phyloP scores from a whole-genome alignment of 2,329 filamentous ascomycete species.

The Colletotrichum lentis region DNA sequence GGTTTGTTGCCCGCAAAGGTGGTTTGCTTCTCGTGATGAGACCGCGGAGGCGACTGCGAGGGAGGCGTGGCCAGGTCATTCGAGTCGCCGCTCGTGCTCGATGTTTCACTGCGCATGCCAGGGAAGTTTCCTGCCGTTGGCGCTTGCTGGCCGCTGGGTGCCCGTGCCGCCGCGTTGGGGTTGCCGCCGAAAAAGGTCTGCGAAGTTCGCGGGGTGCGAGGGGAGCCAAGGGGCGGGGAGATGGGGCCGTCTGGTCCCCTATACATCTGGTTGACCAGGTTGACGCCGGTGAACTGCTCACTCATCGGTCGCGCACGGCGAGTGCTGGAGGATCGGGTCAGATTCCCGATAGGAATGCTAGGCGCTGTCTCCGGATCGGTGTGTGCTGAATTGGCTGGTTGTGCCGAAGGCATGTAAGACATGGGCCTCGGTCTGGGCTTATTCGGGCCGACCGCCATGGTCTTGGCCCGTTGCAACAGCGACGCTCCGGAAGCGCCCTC shows the following conservation, averaged over 20 bases:
- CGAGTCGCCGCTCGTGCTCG: conserved; percentile 73
- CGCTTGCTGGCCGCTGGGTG: conserved; percentile 59
- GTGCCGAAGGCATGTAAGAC: conserved; percentile 60
- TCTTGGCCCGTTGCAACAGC: conserved; percentile 68
- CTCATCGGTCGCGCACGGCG: conserved; percentile 67
- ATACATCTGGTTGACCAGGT: conserved; percentile 90
- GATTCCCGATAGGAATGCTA: conserved; percentile 73
- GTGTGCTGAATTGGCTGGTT: conserved; percentile 52
- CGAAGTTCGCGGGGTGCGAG: conserved; percentile 68
- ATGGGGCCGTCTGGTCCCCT: conserved; percentile 72
- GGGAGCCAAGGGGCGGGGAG: conserved; percentile 66
- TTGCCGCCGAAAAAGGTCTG: conserved; percentile 71
- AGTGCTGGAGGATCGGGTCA: conserved; percentile 62
- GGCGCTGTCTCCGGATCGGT: conserved; percentile 78
- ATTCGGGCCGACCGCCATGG: conserved; percentile 59
- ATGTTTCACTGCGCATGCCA: conserved; percentile 72
- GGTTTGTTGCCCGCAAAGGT: conserved; percentile 76
- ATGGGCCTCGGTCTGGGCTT: conserved; percentile 64
- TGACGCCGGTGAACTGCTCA: conserved; percentile 69
- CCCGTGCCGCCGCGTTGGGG: conserved; percentile 60
- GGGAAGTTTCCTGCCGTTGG: conserved; percentile 70
- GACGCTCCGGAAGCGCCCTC: conserved; percentile 57
- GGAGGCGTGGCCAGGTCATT: conserved; percentile 58
- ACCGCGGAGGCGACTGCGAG: conserved; percentile 63
- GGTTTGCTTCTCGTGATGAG: conserved; percentile 62